Conservation (phyloP, 169 alveolate species). For the Hepatocystis sp. region DNA sequence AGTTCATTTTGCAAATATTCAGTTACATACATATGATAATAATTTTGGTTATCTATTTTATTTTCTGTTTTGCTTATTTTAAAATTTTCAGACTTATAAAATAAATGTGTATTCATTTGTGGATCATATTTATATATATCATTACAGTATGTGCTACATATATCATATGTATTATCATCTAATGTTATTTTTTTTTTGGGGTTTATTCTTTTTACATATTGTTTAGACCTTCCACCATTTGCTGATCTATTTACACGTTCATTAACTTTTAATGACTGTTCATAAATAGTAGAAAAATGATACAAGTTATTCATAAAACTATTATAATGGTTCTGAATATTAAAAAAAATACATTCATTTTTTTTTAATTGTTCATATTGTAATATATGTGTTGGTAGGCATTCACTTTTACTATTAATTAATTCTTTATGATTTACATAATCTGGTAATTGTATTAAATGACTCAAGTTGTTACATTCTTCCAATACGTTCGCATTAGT, state of each 20-base stretch:
- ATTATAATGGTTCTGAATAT: constrained; percentile 56
- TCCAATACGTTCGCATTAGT: constrained; percentile 11
- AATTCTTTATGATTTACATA: constrained; percentile 53
- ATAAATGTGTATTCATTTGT: constrained; percentile 11
- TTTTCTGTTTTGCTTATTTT: constrained; percentile 11
- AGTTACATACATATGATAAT: constrained; percentile 51
- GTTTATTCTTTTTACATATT: constrained; percentile 26
- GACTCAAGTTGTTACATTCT: constrained; percentile 7
- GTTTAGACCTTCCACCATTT: constrained; percentile 29
- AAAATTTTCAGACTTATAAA: constrained; percentile 8
- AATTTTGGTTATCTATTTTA: constrained; percentile 29
- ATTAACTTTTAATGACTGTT: constrained; percentile 50
- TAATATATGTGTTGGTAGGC: constrained; percentile 47
- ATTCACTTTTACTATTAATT: constrained; percentile 32
- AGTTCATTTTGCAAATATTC: constrained; percentile 36
- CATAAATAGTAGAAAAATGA: constrained; percentile 60
- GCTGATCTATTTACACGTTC: constrained; percentile 35
- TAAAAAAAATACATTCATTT: constrained; percentile 57
- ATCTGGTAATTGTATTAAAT: constrained; percentile 52
- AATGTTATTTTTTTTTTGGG: constrained; percentile 35
- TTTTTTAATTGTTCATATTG: constrained; percentile 58
- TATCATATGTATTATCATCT: constrained; percentile 22
- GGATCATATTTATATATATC: constrained; percentile 49
- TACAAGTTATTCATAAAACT: constrained; percentile 52
- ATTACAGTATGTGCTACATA: constrained; percentile 47